A percentile compares a stretch with the other conserved stretches of the same genome.
phyloP scores from a whole-genome alignment of 345 rosid species.

The Passiflora organensis region DNA sequence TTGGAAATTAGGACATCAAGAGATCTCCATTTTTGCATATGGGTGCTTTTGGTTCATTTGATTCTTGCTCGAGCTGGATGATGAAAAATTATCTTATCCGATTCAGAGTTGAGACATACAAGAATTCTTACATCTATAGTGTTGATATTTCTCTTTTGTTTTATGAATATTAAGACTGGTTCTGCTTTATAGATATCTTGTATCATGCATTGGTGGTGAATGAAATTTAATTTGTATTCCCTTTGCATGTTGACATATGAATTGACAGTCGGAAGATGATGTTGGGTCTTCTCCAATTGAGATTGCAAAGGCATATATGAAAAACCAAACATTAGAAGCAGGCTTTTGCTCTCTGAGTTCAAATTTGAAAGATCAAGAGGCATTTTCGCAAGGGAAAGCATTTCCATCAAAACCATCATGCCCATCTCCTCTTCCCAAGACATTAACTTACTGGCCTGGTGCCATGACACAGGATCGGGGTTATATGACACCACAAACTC shows the following conservation, averaged over 20 bases:
- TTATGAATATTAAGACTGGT: too few species aligned
- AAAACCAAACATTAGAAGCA: constrained; percentile 37
- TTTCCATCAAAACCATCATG: constrained; percentile 36
- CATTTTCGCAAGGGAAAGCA: constrained; percentile 24
- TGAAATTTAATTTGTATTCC: not conserved
- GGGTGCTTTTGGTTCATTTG: too few species aligned
- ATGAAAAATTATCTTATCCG: too few species aligned
- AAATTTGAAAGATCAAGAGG: constrained; percentile 41
- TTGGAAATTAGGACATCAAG: too few species aligned
- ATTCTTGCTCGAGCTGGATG: too few species aligned
- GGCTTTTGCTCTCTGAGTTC: constrained; percentile 43
- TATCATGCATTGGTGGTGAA: too few species aligned
- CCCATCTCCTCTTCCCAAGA: constrained; percentile 48
- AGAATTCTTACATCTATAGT: too few species aligned
- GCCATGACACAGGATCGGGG: constrained; percentile 52
- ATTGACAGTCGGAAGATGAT: constrained; percentile 14
- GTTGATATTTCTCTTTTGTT: too few species aligned
- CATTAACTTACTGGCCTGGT: constrained; percentile 87
- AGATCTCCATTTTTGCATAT: too few species aligned
- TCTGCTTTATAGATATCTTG: too few species aligned
- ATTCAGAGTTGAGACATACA: too few species aligned
- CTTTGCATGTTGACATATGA: not conserved
- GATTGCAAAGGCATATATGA: constrained; percentile 81
- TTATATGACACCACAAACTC: constrained; percentile 62
- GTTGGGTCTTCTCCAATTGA: constrained; percentile 70